These are phyloP conservation scores for Hamamelis virginiana DNA, from an alignment of 164 flowering plant genomes.

Conservation along the genomic window DNA sequence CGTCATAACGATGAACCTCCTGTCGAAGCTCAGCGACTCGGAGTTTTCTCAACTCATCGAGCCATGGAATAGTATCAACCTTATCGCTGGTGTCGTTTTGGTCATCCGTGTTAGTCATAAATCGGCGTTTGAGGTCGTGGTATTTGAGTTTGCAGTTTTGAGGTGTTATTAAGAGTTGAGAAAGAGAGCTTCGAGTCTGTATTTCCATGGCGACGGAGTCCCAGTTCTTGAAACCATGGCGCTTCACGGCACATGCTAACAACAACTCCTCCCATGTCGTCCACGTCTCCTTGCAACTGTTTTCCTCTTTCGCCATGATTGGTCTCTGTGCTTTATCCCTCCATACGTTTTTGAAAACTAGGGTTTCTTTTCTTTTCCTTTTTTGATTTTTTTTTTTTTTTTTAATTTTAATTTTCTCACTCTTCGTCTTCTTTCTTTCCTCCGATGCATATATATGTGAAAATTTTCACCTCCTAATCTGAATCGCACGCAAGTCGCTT, in stretches of 20 bases:
- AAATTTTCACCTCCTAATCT: background rate
- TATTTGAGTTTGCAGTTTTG: constrained; percentile 52
- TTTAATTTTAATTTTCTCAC: background rate
- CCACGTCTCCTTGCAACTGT: constrained; percentile 40
- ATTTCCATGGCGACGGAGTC: constrained; percentile 74
- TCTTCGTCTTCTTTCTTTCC: too few relatives aligned
- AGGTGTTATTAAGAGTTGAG: constrained; percentile 44
- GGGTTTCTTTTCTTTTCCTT: constrained; percentile 7
- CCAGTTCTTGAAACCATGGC: constrained; percentile 75
- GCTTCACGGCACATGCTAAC: constrained; percentile 82
- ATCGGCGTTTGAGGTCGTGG: constrained; percentile 63
- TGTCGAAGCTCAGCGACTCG: constrained; percentile 76
- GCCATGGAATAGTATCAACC: constrained; percentile 44
- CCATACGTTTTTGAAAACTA: constrained; percentile 12
- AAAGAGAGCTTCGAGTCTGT: constrained; percentile 42
- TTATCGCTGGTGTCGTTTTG: constrained; percentile 1
- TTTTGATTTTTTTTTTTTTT: background rate
- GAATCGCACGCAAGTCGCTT: background rate
- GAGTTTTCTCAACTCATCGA: constrained; percentile 66
- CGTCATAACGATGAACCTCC: constrained; percentile 68
- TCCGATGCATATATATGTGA: too few relatives aligned
- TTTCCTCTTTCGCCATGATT: constrained; percentile 17
- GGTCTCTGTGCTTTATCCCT: background rate
- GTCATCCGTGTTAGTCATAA: constrained; percentile 11
- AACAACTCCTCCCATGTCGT: constrained; percentile 89